phyloP scores from a whole-genome alignment of 1,284 basidiomycete species.

The Ceratobasidium sp. region DNA sequence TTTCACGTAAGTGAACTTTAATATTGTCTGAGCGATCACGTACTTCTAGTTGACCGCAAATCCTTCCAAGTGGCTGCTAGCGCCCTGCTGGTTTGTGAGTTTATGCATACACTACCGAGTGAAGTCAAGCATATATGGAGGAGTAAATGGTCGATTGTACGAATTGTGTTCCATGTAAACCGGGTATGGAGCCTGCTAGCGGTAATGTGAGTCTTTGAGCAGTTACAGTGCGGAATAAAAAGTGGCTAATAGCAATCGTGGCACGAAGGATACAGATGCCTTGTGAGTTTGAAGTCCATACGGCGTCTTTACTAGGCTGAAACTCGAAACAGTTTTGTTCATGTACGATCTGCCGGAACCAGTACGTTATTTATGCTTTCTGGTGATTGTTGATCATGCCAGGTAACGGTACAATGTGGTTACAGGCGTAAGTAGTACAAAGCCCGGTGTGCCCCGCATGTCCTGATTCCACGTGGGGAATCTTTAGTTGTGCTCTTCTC shows the following conservation, averaged over 20 bases:
- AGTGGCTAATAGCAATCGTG: background rate
- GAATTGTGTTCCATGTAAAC: slow-evolving; percentile 31
- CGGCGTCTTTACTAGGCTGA: background rate
- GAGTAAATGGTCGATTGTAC: slow-evolving; percentile 21
- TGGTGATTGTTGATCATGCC: too few species aligned
- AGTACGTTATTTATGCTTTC: background rate
- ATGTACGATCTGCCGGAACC: slow-evolving; percentile 27
- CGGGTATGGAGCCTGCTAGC: slow-evolving; percentile 8
- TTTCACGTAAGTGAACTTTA: background rate
- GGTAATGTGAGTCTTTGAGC: background rate
- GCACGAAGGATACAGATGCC: slow-evolving; percentile 14
- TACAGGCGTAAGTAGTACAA: slow-evolving; percentile 3
- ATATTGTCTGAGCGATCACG: too few species aligned
- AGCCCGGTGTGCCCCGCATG: background rate
- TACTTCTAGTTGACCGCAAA: background rate
- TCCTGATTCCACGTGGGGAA: background rate
- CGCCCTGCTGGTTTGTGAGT: slow-evolving; percentile 11
- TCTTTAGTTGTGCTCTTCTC: background rate
- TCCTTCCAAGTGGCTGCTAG: background rate
- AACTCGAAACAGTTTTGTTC: background rate
- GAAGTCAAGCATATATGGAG: slow-evolving; percentile 9
- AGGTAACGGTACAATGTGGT: too few species aligned
- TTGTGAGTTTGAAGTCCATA: background rate
- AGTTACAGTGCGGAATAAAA: too few species aligned
- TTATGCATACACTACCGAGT: background rate